phyloP scores from a whole-genome alignment of 2,329 filamentous ascomycete species.

The Neonectria coccinea region DNA sequence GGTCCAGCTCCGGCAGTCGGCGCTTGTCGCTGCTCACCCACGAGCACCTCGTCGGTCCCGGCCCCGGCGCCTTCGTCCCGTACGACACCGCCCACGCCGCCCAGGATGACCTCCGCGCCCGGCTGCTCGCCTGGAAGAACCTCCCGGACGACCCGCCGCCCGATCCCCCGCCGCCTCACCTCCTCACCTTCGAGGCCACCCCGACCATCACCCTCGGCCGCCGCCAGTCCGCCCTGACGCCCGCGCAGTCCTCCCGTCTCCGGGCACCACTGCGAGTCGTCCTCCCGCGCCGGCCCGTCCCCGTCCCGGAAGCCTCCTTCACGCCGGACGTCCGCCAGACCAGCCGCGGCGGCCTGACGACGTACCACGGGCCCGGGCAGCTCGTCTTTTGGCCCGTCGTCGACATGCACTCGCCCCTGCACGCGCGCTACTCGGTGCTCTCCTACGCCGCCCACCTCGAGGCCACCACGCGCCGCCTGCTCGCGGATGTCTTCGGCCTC shows the following conservation, averaged over 20 bases:
- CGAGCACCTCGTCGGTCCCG: conserved; percentile 45
- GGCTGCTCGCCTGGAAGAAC: conserved; percentile 52
- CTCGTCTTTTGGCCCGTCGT: conserved; percentile 91
- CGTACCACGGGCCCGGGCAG: conserved; percentile 95
- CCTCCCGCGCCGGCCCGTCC: conserved; percentile 32
- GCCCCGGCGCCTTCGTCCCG: conserved; percentile 39
- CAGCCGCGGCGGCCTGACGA: conserved; percentile 88
- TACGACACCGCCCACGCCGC: conserved; percentile 49
- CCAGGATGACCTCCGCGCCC: conserved; percentile 51
- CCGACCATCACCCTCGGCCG: conserved; percentile 93
- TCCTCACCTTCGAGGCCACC: conserved; percentile 84
- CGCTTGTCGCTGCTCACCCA: conserved; percentile 45
- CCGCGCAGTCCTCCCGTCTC: conserved; percentile 59
- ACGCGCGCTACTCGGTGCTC: conserved; percentile 73
- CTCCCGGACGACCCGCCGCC: conserved; percentile 31
- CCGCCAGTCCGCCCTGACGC: conserved; percentile 71
- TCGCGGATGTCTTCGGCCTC: conserved; percentile 69
- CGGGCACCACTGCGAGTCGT: conserved; percentile 53
- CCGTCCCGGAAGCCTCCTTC: conserved; percentile 50
- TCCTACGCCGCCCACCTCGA: conserved; percentile 85
- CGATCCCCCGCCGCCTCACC: conserved; percentile 69
- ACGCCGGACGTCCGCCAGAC: conserved; percentile 75
- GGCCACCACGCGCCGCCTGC: conserved; percentile 75
- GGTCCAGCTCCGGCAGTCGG: conserved; percentile 23
- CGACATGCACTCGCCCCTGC: conserved; percentile 73